These are phyloP conservation scores for Vigna reflexopilosa DNA, from an alignment of 306 rosid species.

Conservation along the genomic window DNA sequence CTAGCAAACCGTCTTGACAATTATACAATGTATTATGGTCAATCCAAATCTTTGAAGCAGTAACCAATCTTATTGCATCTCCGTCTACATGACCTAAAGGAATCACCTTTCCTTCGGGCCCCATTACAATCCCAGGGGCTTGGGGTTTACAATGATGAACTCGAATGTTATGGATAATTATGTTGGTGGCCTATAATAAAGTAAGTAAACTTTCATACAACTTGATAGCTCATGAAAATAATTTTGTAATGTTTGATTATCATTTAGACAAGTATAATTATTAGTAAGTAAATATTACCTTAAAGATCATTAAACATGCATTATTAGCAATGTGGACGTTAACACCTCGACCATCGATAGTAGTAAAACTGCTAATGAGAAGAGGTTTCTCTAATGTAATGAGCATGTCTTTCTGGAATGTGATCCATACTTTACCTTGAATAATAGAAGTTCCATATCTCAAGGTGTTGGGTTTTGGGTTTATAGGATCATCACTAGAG, in stretches of 20 bases:
- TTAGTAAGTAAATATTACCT: background rate
- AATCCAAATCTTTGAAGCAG: background rate
- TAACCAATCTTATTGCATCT: background rate
- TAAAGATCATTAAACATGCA: background rate
- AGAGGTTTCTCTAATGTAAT: background rate
- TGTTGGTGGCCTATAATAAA: background rate
- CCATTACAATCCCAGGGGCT: background rate
- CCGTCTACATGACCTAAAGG: background rate
- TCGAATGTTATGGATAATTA: background rate
- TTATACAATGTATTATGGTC: background rate
- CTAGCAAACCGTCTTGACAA: background rate
- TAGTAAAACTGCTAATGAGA: background rate
- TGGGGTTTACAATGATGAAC: background rate
- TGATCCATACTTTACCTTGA: slow-evolving; percentile 3
- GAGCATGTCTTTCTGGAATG: background rate
- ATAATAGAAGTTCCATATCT: background rate
- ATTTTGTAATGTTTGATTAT: background rate
- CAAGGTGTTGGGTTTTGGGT: background rate
- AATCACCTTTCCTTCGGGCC: background rate
- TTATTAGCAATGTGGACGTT: background rate
- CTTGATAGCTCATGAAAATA: background rate
- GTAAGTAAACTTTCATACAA: background rate
- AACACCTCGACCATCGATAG: background rate
- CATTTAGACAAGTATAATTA: background rate
- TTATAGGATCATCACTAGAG: slow-evolving; percentile 2